Evolutionary conservation across 305 asterid genomes (phyloP).

Genomic region (Solanum hybrid): DNA sequence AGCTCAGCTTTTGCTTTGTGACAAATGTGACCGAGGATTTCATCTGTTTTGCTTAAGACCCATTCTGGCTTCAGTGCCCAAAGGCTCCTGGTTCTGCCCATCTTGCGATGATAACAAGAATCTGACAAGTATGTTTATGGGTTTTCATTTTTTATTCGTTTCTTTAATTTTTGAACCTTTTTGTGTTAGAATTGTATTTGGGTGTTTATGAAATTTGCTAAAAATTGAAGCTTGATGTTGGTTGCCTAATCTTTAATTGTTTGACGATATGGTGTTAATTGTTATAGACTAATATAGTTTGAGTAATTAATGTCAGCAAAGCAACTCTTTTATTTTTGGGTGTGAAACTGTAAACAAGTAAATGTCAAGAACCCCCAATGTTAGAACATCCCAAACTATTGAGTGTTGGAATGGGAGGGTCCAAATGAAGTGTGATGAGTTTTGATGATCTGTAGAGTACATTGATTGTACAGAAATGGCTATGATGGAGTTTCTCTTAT

Average conservation of each 20-base stretch:
- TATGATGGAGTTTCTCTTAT: background rate
- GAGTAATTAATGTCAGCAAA: background rate
- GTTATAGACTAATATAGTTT: background rate
- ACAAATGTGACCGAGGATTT: slow-evolving; percentile 67
- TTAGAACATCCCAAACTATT: background rate
- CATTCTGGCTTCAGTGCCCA: slow-evolving; percentile 55
- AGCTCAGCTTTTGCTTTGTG: slow-evolving; percentile 69
- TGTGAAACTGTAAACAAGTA: background rate
- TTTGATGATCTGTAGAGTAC: background rate
- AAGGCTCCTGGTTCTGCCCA: slow-evolving; percentile 70
- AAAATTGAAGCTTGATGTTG: background rate
- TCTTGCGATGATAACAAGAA: slow-evolving; percentile 34
- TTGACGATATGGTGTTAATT: background rate
- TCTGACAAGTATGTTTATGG: slow-evolving; percentile 25
- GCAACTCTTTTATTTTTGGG: background rate
- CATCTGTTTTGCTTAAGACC: slow-evolving; percentile 76
- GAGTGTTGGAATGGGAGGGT: background rate
- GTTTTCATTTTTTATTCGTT: background rate
- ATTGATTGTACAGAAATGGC: background rate
- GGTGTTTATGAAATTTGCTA: background rate
- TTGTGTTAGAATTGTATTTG: background rate
- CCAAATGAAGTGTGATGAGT: background rate
- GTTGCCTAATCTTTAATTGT: background rate
- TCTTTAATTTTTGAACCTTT: background rate
- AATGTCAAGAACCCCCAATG: background rate